phyloP scores from a whole-genome alignment of 208 protist genomes.

The Leishmania mexicana region DNA sequence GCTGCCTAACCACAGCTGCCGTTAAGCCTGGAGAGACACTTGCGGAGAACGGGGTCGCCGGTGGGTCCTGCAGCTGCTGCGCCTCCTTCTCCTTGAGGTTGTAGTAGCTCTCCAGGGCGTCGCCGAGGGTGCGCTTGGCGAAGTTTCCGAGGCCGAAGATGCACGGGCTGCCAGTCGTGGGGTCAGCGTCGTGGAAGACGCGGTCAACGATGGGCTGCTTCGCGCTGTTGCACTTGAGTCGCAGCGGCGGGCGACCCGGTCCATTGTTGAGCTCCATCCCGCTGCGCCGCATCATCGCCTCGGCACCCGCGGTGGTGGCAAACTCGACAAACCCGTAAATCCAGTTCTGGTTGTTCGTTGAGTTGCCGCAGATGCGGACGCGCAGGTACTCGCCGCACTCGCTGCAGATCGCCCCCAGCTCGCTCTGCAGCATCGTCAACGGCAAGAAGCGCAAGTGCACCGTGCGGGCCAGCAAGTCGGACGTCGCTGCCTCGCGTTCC shows the following conservation, averaged over 20 bases:
- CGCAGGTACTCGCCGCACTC: conserved; percentile 69
- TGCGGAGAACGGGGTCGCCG: neutral
- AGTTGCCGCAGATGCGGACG: conserved; percentile 71
- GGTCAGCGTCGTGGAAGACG: conserved; percentile 71
- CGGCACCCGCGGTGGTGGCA: conserved; percentile 39
- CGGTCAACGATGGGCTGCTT: conserved; percentile 75
- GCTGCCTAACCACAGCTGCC: conserved; percentile 3
- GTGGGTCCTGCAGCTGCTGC: conserved; percentile 22
- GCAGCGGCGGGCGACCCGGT: conserved; percentile 44
- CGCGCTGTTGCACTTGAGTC: conserved; percentile 59
- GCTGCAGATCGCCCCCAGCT: conserved; percentile 57
- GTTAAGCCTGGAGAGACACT: neutral
- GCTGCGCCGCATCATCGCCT: conserved; percentile 47
- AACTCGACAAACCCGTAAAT: conserved; percentile 83
- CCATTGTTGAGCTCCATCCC: conserved; percentile 65
- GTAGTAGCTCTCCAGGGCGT: conserved; percentile 73
- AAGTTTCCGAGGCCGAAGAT: conserved; percentile 72
- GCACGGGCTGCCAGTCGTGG: conserved; percentile 39
- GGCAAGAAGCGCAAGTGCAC: conserved; percentile 75
- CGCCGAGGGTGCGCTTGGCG: conserved; percentile 57
- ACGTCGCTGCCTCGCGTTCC: conserved; percentile 44
- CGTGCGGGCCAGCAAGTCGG: conserved; percentile 63
- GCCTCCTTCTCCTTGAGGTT: conserved; percentile 70
- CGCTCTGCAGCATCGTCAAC: conserved; percentile 56
- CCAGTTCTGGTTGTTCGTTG: conserved; percentile 54